A percentile compares a stretch with the other conserved stretches of the same genome.
Conservation (phyloP, 1,284 basidiomycete species). For the Sanghuangporus sanghuang region DNA sequence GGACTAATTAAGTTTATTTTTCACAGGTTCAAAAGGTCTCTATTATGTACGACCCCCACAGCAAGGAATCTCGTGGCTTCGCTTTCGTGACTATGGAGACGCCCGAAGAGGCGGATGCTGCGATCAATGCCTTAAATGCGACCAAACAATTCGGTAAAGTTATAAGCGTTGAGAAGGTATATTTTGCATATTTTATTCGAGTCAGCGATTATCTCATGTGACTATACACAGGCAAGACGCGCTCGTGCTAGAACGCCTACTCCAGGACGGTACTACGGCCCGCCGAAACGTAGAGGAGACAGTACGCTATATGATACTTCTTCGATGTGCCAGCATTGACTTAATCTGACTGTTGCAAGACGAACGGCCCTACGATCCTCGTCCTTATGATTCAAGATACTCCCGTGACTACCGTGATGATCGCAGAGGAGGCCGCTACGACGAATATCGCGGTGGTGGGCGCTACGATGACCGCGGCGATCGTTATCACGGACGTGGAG, state of each 20-base stretch:
- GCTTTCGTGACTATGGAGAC: conserved; percentile 96
- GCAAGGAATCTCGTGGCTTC: conserved; percentile 93
- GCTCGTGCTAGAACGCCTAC: conserved; percentile 93
- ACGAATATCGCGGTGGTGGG: conserved; percentile 36
- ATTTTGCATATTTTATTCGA: not conserved
- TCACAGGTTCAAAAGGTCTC: conserved; percentile 79
- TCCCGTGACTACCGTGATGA: conserved; percentile 42
- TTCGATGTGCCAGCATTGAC: not conserved
- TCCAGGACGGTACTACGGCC: conserved; percentile 91
- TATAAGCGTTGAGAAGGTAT: conserved; percentile 83
- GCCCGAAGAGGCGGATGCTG: conserved; percentile 83
- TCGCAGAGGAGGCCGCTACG: conserved; percentile 33
- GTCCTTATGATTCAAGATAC: conserved; percentile 77
- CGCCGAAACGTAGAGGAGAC: conserved; percentile 69
- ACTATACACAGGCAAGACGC: conserved; percentile 69
- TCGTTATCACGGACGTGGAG: conserved; percentile 30
- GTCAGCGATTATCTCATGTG: conserved; percentile 5
- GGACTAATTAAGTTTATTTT: not conserved
- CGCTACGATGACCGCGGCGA: conserved; percentile 42
- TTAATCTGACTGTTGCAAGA: conserved; percentile 31
- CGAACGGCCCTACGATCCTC: conserved; percentile 75
- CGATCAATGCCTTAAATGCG: conserved; percentile 77
- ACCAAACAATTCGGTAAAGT: conserved; percentile 84
- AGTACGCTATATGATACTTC: conserved; percentile 30
- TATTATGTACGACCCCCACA: conserved; percentile 97